Conservation (phyloP, 1,284 basidiomycete genomes). For the Naganishia liquefaciens region DNA sequence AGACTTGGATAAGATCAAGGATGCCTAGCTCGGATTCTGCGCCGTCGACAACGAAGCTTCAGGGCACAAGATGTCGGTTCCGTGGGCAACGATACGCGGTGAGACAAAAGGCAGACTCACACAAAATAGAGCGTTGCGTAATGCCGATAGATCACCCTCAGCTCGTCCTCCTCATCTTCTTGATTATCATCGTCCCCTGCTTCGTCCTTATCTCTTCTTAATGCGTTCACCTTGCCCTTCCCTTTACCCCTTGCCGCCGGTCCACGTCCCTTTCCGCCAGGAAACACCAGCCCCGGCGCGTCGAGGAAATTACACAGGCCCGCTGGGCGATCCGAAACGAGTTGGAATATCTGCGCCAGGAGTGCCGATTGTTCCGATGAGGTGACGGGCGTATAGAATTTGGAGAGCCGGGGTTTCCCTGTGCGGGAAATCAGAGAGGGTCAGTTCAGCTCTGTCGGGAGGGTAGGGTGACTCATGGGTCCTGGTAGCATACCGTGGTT, state of each 20-base stretch:
- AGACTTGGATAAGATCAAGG: conserved; percentile 95
- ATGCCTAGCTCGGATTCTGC: conserved; percentile 96
- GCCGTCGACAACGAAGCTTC: conserved; percentile 83
- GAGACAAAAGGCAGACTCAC: conserved; percentile 37
- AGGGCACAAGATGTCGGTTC: neutral
- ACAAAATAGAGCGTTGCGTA: conserved; percentile 98
- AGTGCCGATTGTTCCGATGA: conserved; percentile 59
- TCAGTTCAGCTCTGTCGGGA: neutral
- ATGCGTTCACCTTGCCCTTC: conserved; percentile 37
- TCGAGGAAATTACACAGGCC: conserved; percentile 90
- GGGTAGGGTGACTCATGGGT: conserved; percentile 13
- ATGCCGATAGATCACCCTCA: conserved; percentile 59
- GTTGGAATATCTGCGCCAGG: conserved; percentile 78
- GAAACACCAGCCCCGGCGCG: conserved; percentile 71
- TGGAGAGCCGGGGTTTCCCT: conserved; percentile 87
- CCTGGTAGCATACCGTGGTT: conserved; percentile 57
- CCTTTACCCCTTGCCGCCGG: conserved; percentile 4
- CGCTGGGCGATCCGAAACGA: conserved; percentile 72
- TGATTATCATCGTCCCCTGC: conserved; percentile 30
- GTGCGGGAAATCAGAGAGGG: conserved; percentile 68
- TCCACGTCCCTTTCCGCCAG: conserved; percentile 33
- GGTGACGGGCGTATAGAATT: conserved; percentile 89
- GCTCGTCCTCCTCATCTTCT: conserved; percentile 49
- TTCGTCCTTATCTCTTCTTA: neutral
- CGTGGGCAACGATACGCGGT: neutral